Evolutionary conservation across 2,329 filamentous ascomycete species (phyloP), one percentile per base, ranked within the genome.

Genomic region (Trichoderma citrinoviride): DNA sequence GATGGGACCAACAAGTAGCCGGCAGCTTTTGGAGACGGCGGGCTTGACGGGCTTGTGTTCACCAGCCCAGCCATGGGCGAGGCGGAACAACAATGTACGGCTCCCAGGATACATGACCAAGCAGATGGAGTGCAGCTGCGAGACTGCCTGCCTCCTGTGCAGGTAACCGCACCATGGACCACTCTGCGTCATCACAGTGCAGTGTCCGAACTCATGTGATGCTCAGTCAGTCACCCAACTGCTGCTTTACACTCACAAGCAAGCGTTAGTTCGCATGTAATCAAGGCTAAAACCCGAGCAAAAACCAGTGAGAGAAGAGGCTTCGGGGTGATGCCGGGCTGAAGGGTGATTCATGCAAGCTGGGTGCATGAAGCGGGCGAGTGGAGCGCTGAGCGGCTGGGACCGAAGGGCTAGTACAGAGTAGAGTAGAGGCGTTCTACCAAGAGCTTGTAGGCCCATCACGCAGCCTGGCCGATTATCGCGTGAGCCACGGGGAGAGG

Each of bases 331-430:
- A 60, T 40, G 56, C 44, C 41, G 44, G 56, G 57, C 57, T 49
- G 58, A 49, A 47, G 29, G 12, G 64, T 65, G 64, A 65, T 65
- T 65, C 57, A 65, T 65, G 64, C 64, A 62, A 50, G 64, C 14
- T 19, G 19, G 49, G 43, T 65, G 64, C 64, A 65, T 65, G 21
- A 52, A 62, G 63, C 52, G 50, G 52, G 52, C 61, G 43, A 47
- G 61, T 65, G 54, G 54, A 53, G 55, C 37, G 46, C 27, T 41
- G 37, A 54, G 41, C 60, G 60, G 60, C 60, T 62, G 54, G 60
- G 58, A 46, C 58, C 58, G 58, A 62, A 62, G 58, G 25, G 27
- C 58, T 43, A n/a, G n/a, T n/a, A n/a, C n/a, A n/a, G n/a, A n/a
- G n/a, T n/a, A n/a, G n/a, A n/a, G n/a, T n/a, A 54, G 14, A 44